Conservation (phyloP, 2,329 filamentous ascomycete species). For the Hawksworthiomyces lignivorus region DNA sequence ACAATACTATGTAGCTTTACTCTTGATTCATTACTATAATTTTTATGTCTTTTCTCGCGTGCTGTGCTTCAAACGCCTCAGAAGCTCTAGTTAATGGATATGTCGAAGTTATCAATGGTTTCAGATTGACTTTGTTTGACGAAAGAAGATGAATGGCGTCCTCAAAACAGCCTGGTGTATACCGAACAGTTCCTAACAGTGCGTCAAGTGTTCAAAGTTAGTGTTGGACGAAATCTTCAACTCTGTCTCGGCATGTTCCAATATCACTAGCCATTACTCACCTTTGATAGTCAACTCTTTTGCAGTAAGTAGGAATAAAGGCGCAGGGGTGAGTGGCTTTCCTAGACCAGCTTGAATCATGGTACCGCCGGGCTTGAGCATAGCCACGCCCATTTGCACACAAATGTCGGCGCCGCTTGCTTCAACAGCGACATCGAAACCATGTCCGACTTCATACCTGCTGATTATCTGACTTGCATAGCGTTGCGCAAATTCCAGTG, state of each 20-base stretch:
- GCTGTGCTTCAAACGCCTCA: constrained; percentile 18
- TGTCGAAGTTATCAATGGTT: constrained; percentile 19
- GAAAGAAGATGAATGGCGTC: constrained; percentile 19
- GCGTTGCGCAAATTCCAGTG: no score
- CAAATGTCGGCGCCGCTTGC: constrained; percentile 20
- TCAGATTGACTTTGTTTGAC: constrained; percentile 17
- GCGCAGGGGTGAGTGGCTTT: constrained; percentile 15
- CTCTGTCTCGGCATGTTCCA: no score
- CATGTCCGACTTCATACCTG: constrained; percentile 13
- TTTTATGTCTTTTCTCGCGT: constrained; percentile 17
- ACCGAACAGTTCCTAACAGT: constrained; percentile 18
- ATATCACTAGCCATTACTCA: no score
- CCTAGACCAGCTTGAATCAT: constrained; percentile 19
- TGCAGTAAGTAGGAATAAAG: constrained; percentile 18
- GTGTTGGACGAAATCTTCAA: no score
- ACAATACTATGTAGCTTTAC: no score
- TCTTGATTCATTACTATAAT: constrained; percentile 20
- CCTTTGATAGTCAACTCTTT: constrained; percentile 20
- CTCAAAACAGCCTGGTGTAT: constrained; percentile 20
- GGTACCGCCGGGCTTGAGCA: constrained; percentile 19
- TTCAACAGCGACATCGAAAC: constrained; percentile 19
- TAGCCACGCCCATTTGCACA: constrained; percentile 18
- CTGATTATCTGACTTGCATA: no score
- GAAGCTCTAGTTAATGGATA: constrained; percentile 16
- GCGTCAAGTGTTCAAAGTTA: background rate